Evolutionary conservation across 2,329 filamentous ascomycete species (phyloP), one percentile per base, ranked within the genome.

Genomic region (Cercospora janseana): DNA sequence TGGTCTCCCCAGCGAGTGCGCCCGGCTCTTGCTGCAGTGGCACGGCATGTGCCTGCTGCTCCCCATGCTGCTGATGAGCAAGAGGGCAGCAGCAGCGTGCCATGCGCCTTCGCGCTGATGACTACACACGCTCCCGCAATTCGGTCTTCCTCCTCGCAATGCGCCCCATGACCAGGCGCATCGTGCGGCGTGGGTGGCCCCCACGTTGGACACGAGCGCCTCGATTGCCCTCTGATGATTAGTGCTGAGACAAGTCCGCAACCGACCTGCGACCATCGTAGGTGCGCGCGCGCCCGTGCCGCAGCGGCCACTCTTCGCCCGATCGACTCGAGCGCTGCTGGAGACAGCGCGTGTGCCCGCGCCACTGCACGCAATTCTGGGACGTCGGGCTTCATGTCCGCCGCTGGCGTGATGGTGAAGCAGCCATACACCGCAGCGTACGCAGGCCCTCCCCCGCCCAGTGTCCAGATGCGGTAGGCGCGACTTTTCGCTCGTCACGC

Each of bases 1-100:
- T 46, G 44, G 44, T 16, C 5, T 21, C n/a, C 44, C 44, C 24
- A 27, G 44, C 32, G 15, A 28, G 31, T 20, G 23, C 29, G 29
- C 23, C 35, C 12, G 12, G 26, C n/a, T 40, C 7, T 26, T 13
- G 35, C 34, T 5, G 4, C 7, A 38, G 16, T 38, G 34, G 34
- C 34, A n/a, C 34, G n/a, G 3, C 4, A 7, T 3, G 15, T 15
- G 35, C 21, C 35, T n/a, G 18, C 4, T 20, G n/a, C 32, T 12
- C 9, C 16, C 16, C 23, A 20, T 6, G 26, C 23, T 13, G 35
- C 13, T 23, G 7, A 40, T 20, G 34, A 7, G 34, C 34, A 13
- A n/a, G 34, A 20, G 34, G 15, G 15, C 12, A 13, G 31, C 15
- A 16, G 15, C 31, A 10, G 12, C 31, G 10, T 34, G 31, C 31